A percentile compares a stretch with the other conserved stretches of the same genome.
These are phyloP conservation scores for Chalaropsis ovoidea DNA, from an alignment of 2,329 filamentous ascomycete species.

Conservation along the genomic window DNA sequence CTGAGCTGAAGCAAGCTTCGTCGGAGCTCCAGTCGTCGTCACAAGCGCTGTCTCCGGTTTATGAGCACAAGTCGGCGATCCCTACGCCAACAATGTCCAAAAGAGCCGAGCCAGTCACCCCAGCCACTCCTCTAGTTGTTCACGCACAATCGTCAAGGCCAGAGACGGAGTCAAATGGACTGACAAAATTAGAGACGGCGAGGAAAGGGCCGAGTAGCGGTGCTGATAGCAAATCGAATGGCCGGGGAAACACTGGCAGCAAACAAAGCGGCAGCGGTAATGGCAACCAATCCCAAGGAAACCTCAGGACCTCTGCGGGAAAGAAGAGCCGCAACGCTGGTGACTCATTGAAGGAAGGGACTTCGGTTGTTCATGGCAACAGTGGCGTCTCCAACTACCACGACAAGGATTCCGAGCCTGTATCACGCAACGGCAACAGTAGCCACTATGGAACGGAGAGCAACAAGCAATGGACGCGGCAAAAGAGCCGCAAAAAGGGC, in stretches of 20 bases:
- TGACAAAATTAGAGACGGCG: conserved; percentile 7
- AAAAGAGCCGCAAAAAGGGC: conserved; percentile 45
- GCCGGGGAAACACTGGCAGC: conserved; percentile 6
- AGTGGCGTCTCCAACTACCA: not conserved
- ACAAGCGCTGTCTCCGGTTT: conserved; percentile 17
- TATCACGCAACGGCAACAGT: conserved; percentile 29
- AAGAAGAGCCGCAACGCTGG: conserved; percentile 19
- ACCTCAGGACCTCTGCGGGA: conserved; percentile 11
- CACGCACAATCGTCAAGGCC: conserved; percentile 1
- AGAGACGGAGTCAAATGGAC: not conserved
- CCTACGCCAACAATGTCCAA: conserved; percentile 2
- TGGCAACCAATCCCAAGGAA: conserved; percentile 11
- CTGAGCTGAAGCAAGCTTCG: not conserved
- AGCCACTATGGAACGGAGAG: conserved; percentile 31
- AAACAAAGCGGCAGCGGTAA: conserved; percentile 16
- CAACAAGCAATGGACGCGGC: conserved; percentile 47
- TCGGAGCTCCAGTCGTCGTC: not conserved
- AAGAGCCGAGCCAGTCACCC: not conserved
- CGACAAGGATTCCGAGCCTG: conserved; percentile 42
- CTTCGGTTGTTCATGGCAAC: not conserved
- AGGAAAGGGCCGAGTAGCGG: conserved; percentile 8
- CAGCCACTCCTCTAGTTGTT: not conserved
- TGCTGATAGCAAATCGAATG: conserved; percentile 14
- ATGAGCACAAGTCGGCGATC: conserved; percentile 20
- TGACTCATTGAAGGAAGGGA: not conserved